Conservation (phyloP, 108 stramenopile species). For the Aurantiochytrium sp. region DNA sequence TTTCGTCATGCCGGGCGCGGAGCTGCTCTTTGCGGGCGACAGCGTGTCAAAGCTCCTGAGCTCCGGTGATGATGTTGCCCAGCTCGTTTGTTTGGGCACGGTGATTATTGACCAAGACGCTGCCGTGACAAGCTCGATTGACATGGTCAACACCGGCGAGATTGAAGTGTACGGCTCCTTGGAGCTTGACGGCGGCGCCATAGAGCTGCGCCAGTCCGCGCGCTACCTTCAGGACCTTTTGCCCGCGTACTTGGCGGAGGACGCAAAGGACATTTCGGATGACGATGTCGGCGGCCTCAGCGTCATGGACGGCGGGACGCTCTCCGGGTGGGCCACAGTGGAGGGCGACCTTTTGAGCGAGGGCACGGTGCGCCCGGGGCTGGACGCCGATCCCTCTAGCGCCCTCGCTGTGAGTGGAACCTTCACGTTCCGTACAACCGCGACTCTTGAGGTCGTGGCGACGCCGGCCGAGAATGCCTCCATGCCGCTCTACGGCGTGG, state of each 20-base stretch:
- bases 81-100: background rate
- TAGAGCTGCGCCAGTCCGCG: background rate
- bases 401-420: background rate
- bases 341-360: constrained; percentile 1
- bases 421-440: background rate
- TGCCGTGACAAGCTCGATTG: background rate
- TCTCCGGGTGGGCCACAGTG: background rate
- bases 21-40: background rate
- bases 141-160: background rate
- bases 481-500: background rate
- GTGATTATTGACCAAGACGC: background rate
- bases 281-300: background rate
- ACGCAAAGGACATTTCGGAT: background rate
- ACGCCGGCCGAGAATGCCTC: background rate
- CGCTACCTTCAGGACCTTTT: background rate
- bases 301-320: background rate
- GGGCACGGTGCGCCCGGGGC: background rate
- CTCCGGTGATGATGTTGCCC: background rate
- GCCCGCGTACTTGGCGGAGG: background rate
- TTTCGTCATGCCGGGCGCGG: background rate
- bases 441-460: background rate
- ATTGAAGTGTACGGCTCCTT: background rate
- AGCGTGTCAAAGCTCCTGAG: background rate
- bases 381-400: background rate
- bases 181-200: background rate